Conservation (phyloP, 768 basidiomycete genomes). For the Tricholoma sp. region DNA sequence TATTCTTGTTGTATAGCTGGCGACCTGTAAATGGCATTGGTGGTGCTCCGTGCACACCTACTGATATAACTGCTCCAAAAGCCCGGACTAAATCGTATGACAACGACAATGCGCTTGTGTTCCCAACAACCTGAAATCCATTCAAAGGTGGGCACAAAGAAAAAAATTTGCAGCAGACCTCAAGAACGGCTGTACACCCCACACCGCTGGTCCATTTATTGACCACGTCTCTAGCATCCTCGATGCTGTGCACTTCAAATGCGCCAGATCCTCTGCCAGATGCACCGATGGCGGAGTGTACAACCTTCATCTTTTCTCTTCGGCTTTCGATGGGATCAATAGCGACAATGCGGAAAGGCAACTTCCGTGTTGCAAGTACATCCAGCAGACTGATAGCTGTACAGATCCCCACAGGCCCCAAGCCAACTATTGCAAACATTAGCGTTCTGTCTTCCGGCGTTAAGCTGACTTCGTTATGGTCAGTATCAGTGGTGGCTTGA, state of each 20-base stretch:
- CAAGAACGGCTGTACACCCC: conserved; percentile 62
- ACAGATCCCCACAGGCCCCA: conserved; percentile 79
- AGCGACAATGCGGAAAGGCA: conserved; percentile 54
- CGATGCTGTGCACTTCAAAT: conserved; percentile 47
- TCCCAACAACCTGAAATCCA: conserved; percentile 62
- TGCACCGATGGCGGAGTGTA: conserved; percentile 46
- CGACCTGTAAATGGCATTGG: conserved; percentile 51
- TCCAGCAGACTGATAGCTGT: conserved; percentile 61
- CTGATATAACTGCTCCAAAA: conserved; percentile 71
- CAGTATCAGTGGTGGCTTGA: conserved; percentile 12
- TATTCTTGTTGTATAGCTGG: conserved; percentile 70
- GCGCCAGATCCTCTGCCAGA: conserved; percentile 41
- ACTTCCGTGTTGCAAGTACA: conserved; percentile 38
- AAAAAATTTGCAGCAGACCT: conserved; percentile 36
- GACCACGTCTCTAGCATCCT: conserved; percentile 46
- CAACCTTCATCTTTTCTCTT: conserved; percentile 52
- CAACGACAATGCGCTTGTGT: conserved; percentile 54
- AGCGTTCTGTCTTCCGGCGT: conserved; percentile 44
- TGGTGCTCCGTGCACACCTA: conserved; percentile 61
- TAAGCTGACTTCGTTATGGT: conserved; percentile 27
- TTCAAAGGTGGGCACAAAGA: not conserved
- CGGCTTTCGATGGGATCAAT: conserved; percentile 57
- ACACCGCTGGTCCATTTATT: conserved; percentile 48
- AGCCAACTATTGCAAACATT: conserved; percentile 63
- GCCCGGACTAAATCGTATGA: conserved; percentile 69